Evolutionary conservation across 164 flowering plant species (phyloP).

Genomic region (Chloranthus sessilifolius): DNA sequence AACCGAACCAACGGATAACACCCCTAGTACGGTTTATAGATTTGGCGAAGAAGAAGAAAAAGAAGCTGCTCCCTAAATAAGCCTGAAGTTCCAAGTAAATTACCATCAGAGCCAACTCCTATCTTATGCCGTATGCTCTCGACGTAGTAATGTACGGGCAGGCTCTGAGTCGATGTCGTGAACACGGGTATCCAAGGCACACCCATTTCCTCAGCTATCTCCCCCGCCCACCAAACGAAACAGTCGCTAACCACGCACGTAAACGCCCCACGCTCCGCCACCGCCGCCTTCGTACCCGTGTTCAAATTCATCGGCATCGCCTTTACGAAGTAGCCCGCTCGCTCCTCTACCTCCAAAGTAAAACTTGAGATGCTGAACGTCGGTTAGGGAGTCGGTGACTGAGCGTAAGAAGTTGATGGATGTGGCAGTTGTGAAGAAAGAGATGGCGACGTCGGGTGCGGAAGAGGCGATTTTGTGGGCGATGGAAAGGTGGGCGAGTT

Average conservation of each 20-base stretch:
- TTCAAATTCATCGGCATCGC: conserved; percentile 27
- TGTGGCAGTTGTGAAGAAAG: conserved; percentile 43
- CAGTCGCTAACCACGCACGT: conserved; percentile 34
- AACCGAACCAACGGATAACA: no score
- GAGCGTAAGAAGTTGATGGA: conserved; percentile 24
- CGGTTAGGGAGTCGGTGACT: background rate
- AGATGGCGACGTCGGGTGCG: conserved; percentile 33
- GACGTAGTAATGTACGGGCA: conserved; percentile 24
- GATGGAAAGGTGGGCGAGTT: conserved; percentile 36
- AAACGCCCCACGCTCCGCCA: conserved; percentile 9
- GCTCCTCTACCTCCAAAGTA: conserved; percentile 28
- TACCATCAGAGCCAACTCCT: conserved; percentile 10
- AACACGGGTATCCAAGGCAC: conserved; percentile 46
- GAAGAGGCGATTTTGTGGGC: conserved; percentile 27
- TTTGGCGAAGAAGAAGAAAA: no score
- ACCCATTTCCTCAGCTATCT: conserved; percentile 30
- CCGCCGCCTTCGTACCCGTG: conserved; percentile 21
- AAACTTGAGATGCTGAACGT: conserved; percentile 10
- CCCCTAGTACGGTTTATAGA: no score
- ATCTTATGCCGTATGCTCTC: conserved; percentile 23
- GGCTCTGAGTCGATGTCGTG: conserved; percentile 24
- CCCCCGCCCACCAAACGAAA: conserved; percentile 31
- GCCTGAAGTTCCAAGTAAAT: no score
- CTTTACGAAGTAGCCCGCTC: conserved; percentile 28
- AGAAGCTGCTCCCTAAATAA: no score